Conservation (phyloP, 441 rosid species). For the Erysimum cheiri region DNA sequence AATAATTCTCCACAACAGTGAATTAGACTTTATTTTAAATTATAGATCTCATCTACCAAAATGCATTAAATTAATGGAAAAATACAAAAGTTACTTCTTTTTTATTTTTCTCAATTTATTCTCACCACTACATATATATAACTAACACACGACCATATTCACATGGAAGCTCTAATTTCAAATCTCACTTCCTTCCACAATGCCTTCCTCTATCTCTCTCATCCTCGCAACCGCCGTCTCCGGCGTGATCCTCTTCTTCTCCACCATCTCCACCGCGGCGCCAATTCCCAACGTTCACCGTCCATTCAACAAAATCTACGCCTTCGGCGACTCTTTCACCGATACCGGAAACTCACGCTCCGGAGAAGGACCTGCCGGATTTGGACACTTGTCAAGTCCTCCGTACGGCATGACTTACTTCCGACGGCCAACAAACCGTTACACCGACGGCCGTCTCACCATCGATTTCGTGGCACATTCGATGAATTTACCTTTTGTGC, state of each 20-base stretch:
- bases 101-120: background rate
- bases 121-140: slow-evolving; percentile 9
- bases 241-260: slow-evolving; percentile 10
- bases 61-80: background rate
- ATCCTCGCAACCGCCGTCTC: slow-evolving; percentile 35
- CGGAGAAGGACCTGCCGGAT: slow-evolving; percentile 68
- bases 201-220: slow-evolving; percentile 35
- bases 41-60: slow-evolving; percentile 14
- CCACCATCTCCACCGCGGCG: slow-evolving; percentile 32
- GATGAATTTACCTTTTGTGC: slow-evolving; percentile 69
- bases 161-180: slow-evolving; percentile 1
- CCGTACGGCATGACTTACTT: slow-evolving; percentile 88
- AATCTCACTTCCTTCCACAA: slow-evolving; percentile 30
- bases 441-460: slow-evolving; percentile 89
- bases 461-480: slow-evolving; percentile 83
- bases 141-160: background rate
- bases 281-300: slow-evolving; percentile 34
- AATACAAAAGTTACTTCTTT: background rate
- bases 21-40: background rate
- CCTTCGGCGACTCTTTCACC: slow-evolving; percentile 93
- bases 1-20: background rate
- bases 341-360: slow-evolving; percentile 93
- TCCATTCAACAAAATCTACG: slow-evolving; percentile 76
- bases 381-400: slow-evolving; percentile 72
- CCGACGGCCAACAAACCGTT: slow-evolving; percentile 79